Percentiles rank a stretch among this genome's conserved stretches.
Evolutionary conservation across 805 yeast species (phyloP).

Genomic region (Clavispora vitiphila): DNA sequence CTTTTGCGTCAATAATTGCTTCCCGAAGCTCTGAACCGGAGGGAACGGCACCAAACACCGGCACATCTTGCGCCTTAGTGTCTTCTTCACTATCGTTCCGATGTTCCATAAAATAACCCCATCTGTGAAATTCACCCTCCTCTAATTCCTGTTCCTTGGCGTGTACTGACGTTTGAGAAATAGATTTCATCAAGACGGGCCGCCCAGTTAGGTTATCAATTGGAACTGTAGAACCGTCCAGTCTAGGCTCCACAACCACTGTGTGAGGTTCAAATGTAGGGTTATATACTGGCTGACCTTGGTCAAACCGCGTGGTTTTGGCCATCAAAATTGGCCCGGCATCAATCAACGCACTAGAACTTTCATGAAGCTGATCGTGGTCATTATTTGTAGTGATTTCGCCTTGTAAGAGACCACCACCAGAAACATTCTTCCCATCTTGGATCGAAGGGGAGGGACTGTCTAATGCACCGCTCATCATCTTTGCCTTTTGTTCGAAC

Average conservation of each 20-base stretch:
- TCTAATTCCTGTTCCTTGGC: constrained; percentile 80
- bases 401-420: background rate
- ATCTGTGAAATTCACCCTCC: constrained; percentile 87
- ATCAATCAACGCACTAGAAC: constrained; percentile 46
- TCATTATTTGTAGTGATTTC: background rate
- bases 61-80: constrained; percentile 12
- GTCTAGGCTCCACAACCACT: constrained; percentile 62
- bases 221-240: constrained; percentile 47
- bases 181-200: constrained; percentile 60
- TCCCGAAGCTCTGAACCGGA: constrained; percentile 52
- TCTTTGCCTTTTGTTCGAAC: constrained; percentile 39
- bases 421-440: background rate
- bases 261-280: constrained; percentile 53
- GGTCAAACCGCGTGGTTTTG: constrained; percentile 5
- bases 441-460: constrained; percentile 11
- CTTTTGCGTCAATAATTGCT: constrained; percentile 69
- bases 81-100: constrained; percentile 26
- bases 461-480: constrained; percentile 14
- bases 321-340: constrained; percentile 47
- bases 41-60: constrained; percentile 40
- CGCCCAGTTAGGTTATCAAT: constrained; percentile 68
- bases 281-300: background rate
- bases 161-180: constrained; percentile 60
- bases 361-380: constrained; percentile 39
- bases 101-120: constrained; percentile 77